Percentiles rank a stretch among this genome's conserved stretches.
phyloP scores from a whole-genome alignment of 768 basidiomycete genomes.

The Mycena maculata region DNA sequence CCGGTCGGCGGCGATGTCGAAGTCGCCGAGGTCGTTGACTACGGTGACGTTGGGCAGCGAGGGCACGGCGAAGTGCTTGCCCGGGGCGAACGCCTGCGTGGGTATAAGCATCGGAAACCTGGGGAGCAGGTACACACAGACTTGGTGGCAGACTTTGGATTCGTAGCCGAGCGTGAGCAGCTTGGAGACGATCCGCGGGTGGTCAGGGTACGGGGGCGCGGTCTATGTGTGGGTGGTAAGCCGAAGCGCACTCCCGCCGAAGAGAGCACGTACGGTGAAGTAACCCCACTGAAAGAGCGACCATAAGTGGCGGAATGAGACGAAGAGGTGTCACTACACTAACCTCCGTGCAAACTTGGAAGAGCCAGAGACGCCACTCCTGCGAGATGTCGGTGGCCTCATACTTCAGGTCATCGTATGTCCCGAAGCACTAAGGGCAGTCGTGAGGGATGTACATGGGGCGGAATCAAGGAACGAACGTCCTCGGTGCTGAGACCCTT shows the following conservation, averaged over 20 bases:
- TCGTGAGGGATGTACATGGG: neutral
- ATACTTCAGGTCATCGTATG: conserved; percentile 76
- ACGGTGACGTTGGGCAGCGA: conserved; percentile 79
- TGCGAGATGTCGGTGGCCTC: conserved; percentile 70
- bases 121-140: conserved; percentile 36
- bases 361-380: conserved; percentile 88
- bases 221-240: conserved; percentile 56
- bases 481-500: conserved; percentile 60
- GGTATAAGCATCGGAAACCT: conserved; percentile 38
- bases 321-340: neutral
- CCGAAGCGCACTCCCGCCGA: too few relatives aligned
- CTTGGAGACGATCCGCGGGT: conserved; percentile 84
- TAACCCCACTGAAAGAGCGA: conserved; percentile 83
- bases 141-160: conserved; percentile 76
- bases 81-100: conserved; percentile 76
- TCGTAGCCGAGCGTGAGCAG: conserved; percentile 79
- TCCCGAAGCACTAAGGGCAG: conserved; percentile 82
- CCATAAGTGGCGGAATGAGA: neutral
- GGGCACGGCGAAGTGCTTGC: conserved; percentile 80
- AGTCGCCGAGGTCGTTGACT: conserved; percentile 90
- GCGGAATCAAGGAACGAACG: conserved; percentile 44
- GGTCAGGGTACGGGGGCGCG: conserved; percentile 74
- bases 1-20: conserved; percentile 80
- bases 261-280: conserved; percentile 68
- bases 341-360: conserved; percentile 84